Percentiles rank a stretch among this genome's conserved stretches.
phyloP scores from a whole-genome alignment of 106 monocot species.

The Dendrobium nobile region DNA sequence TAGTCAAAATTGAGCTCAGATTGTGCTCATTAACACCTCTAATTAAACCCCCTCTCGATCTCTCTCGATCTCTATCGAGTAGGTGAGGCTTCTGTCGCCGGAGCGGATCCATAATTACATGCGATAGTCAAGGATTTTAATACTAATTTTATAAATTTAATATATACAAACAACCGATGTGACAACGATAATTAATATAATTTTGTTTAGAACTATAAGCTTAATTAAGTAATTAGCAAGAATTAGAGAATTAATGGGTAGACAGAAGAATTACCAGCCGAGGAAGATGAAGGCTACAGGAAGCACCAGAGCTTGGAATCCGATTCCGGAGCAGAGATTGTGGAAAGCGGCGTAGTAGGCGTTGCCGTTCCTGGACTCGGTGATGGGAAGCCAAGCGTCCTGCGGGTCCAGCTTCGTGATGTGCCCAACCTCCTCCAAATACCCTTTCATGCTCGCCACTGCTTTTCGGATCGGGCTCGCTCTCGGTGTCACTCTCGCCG shows the following conservation, averaged over 20 bases:
- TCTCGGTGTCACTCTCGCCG: slow-evolving; percentile 29
- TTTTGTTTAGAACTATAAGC: too few relatives aligned
- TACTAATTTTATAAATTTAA: too few relatives aligned
- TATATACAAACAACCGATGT: too few relatives aligned
- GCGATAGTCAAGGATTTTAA: too few relatives aligned
- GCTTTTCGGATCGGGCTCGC: slow-evolving; percentile 59
- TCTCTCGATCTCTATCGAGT: too few relatives aligned
- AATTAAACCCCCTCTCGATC: too few relatives aligned
- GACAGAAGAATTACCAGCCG: slow-evolving; percentile 45
- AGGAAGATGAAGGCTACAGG: slow-evolving; percentile 75
- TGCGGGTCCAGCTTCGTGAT: slow-evolving; percentile 55
- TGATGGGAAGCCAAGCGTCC: slow-evolving; percentile 91
- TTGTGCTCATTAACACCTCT: too few relatives aligned
- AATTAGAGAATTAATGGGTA: neutral
- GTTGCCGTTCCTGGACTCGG: slow-evolving; percentile 90
- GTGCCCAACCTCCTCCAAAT: slow-evolving; percentile 72
- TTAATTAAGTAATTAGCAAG: neutral
- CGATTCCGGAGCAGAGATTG: slow-evolving; percentile 75
- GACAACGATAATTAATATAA: too few relatives aligned
- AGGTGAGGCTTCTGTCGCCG: too few relatives aligned
- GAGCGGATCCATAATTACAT: too few relatives aligned
- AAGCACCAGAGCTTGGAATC: slow-evolving; percentile 78
- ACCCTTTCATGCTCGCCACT: slow-evolving; percentile 43
- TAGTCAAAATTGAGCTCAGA: too few relatives aligned
- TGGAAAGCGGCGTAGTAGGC: slow-evolving; percentile 88